These are phyloP conservation scores for Pezicula radicicola DNA, from an alignment of 2,329 filamentous ascomycete species.

Conservation along the genomic window DNA sequence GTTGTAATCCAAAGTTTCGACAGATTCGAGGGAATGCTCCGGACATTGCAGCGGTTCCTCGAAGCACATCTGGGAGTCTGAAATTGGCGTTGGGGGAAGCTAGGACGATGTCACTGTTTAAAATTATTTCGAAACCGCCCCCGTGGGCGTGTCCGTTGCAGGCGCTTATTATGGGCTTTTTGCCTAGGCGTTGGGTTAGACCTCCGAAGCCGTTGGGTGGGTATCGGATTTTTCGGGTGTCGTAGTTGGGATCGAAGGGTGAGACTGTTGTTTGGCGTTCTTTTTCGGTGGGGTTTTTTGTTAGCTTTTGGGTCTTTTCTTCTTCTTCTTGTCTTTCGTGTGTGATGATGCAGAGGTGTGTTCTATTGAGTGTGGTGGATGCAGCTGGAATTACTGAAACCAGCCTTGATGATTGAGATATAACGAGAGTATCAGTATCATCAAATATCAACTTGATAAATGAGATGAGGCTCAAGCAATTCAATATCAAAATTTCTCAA, in stretches of 20 bases:
- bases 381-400: no score
- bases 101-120: constrained; percentile 55
- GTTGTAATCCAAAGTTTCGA: constrained; percentile 42
- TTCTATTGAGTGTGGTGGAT: no score
- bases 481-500: background rate
- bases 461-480: constrained; percentile 15
- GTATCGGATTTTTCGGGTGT: constrained; percentile 19
- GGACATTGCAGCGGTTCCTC: constrained; percentile 54
- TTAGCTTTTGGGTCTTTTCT: background rate
- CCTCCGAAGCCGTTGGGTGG: constrained; percentile 51
- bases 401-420: no score
- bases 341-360: no score
- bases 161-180: constrained; percentile 58
- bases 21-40: constrained; percentile 41
- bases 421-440: no score
- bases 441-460: constrained; percentile 19
- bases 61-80: constrained; percentile 53
- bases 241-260: background rate
- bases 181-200: constrained; percentile 51
- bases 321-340: no score
- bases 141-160: constrained; percentile 56
- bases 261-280: background rate
- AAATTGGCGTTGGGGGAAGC: constrained; percentile 50
- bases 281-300: background rate
- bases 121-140: constrained; percentile 50